Percentiles rank a stretch among this genome's conserved stretches.
phyloP scores from a whole-genome alignment of 2,329 filamentous ascomycete genomes.

The Coniochaeta prunicola region DNA sequence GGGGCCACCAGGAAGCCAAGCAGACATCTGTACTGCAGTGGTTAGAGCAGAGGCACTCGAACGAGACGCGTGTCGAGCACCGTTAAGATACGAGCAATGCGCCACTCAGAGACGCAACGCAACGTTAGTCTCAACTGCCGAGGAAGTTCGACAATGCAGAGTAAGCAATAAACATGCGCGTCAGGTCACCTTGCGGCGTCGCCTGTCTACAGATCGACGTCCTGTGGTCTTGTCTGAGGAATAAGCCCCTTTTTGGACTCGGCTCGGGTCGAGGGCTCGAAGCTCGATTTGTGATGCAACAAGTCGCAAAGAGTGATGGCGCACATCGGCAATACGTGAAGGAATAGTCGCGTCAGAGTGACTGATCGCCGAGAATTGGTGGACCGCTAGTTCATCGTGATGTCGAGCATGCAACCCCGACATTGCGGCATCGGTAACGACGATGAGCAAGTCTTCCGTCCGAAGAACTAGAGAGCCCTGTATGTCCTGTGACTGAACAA shows the following conservation, averaged over 20 bases:
- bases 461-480: too few relatives aligned
- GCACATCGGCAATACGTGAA: neutral
- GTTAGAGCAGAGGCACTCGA: neutral
- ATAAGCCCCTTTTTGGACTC: neutral
- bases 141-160: neutral
- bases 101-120: neutral
- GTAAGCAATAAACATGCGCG: neutral
- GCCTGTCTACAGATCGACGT: neutral
- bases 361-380: neutral
- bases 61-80: neutral
- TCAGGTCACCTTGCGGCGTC: neutral
- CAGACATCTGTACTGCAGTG: neutral
- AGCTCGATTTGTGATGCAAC: neutral
- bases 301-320: neutral
- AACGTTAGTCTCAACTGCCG: neutral
- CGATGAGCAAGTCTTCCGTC: neutral
- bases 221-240: neutral
- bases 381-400: neutral
- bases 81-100: neutral
- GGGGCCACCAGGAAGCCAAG: neutral
- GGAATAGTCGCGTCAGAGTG: neutral
- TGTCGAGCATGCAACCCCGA: neutral
- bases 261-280: neutral
- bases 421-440: neutral
- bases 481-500: too few relatives aligned